A percentile compares a stretch with the other conserved stretches of the same genome.
These are phyloP conservation scores for Ascocoryne sarcoides DNA, from an alignment of 2,329 filamentous ascomycete genomes.

Conservation along the genomic window DNA sequence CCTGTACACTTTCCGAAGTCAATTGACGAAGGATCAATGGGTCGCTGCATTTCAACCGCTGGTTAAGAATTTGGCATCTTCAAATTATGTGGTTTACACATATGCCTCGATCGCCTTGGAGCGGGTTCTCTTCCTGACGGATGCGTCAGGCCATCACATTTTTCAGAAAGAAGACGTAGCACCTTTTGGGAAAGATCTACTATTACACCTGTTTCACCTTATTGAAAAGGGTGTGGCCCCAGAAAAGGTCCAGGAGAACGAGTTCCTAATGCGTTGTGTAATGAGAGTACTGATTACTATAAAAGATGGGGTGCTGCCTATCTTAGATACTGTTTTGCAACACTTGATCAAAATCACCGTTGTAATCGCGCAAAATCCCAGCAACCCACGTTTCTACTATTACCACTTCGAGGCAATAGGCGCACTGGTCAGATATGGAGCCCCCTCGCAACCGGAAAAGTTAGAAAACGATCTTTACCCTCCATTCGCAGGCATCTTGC, in stretches of 20 bases:
- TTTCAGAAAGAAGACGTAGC: constrained; percentile 74
- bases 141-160: constrained; percentile 66
- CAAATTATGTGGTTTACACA: constrained; percentile 94
- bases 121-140: constrained; percentile 74
- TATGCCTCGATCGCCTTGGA: constrained; percentile 97
- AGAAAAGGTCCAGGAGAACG: constrained; percentile 95
- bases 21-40: constrained; percentile 88
- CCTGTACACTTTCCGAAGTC: constrained; percentile 91
- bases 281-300: constrained; percentile 97
- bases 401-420: constrained; percentile 95
- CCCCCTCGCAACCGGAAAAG: constrained; percentile 57
- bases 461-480: constrained; percentile 76
- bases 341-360: constrained; percentile 85
- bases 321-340: constrained; percentile 69
- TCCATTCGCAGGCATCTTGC: constrained; percentile 72
- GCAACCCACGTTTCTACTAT: constrained; percentile 97
- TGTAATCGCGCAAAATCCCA: constrained; percentile 88
- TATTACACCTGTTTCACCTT: constrained; percentile 83
- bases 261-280: constrained; percentile 96
- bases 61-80: constrained; percentile 81
- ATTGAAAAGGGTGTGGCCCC: constrained; percentile 79
- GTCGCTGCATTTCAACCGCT: constrained; percentile 79
- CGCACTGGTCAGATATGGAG: constrained; percentile 72
- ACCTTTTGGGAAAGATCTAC: constrained; percentile 73
- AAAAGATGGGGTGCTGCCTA: constrained; percentile 66